These are phyloP conservation scores for Circinella minor DNA, from an alignment of 371 early-diverging fungal genomes.

Conservation along the genomic window DNA sequence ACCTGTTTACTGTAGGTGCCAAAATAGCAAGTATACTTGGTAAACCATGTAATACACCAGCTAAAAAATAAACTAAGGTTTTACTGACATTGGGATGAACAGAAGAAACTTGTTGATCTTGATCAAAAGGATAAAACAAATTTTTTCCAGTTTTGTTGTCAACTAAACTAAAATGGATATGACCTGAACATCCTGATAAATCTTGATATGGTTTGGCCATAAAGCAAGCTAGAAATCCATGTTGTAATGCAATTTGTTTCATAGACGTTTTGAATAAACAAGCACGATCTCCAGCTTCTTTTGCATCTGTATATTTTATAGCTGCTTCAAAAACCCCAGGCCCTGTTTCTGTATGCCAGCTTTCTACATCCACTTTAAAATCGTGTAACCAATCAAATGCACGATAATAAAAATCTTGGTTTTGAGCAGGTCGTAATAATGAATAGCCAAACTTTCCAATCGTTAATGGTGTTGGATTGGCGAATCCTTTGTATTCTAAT, in stretches of 20 bases:
- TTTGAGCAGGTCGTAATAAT: constrained; percentile 69
- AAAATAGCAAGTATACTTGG: constrained; percentile 78
- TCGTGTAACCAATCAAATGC: constrained; percentile 70
- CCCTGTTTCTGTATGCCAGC: constrained; percentile 86
- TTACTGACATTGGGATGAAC: constrained; percentile 53
- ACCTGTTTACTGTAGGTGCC: constrained; percentile 84
- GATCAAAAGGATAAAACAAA: constrained; percentile 50
- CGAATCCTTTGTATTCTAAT: constrained; percentile 61
- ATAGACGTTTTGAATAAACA: constrained; percentile 79
- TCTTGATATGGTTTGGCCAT: constrained; percentile 85
- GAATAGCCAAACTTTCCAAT: constrained; percentile 89
- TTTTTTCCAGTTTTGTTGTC: constrained; percentile 50
- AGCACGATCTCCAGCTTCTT: constrained; percentile 77
- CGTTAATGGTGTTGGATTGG: constrained; percentile 62
- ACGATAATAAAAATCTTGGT: constrained; percentile 75
- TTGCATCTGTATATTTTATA: constrained; percentile 64
- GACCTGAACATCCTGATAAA: constrained; percentile 85
- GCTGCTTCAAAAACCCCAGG: constrained; percentile 90
- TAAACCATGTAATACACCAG: constrained; percentile 76
- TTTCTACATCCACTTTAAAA: constrained; percentile 75
- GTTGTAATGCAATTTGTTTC: constrained; percentile 76
- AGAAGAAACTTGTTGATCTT: constrained; percentile 20
- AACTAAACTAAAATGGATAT: constrained; percentile 77
- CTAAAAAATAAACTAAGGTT: constrained; percentile 70
- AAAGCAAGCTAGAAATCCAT: constrained; percentile 78